A percentile compares a stretch with the other conserved stretches of the same genome.
These are phyloP conservation scores for Eimeria tenella DNA, from an alignment of 169 alveolate genomes.

Conservation along the genomic window DNA sequence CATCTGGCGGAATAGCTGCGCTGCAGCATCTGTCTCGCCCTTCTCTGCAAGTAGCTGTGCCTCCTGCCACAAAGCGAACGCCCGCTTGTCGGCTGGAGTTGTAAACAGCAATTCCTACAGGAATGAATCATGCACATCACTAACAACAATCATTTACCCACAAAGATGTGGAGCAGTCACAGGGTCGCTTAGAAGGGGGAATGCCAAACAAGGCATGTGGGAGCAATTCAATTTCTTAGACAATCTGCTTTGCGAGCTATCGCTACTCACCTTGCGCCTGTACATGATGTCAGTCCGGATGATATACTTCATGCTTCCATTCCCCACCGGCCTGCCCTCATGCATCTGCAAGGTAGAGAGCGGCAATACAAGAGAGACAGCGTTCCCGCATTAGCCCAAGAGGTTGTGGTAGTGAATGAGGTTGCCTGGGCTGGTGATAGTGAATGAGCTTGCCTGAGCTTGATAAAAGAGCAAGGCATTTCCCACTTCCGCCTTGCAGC, in stretches of 20 bases:
- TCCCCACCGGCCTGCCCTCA: conserved; percentile 84
- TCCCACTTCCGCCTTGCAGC: conserved; percentile 55
- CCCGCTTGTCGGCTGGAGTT: conserved; percentile 74
- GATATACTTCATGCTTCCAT: conserved; percentile 80
- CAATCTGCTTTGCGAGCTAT: no score
- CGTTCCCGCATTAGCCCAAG: background rate
- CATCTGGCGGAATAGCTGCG: conserved; percentile 58
- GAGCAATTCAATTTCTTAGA: no score
- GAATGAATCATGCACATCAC: background rate
- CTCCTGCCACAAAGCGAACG: conserved; percentile 75
- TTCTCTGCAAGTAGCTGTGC: conserved; percentile 81
- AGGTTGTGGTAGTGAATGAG: no score
- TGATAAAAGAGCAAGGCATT: conserved; percentile 69
- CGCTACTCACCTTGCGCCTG: conserved; percentile 75
- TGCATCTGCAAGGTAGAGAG: conserved; percentile 80
- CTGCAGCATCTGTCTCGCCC: conserved; percentile 78
- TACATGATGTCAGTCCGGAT: conserved; percentile 84
- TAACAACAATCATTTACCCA: background rate
- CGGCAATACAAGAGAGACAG: background rate
- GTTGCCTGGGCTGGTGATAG: background rate
- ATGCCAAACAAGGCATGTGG: no score
- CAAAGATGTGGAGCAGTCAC: background rate
- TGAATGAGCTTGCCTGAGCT: conserved; percentile 72
- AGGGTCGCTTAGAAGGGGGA: no score
- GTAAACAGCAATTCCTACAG: conserved; percentile 56